These are phyloP conservation scores for Adansonia madagascariensis DNA, from an alignment of 441 rosid genomes.

Conservation along the genomic window DNA sequence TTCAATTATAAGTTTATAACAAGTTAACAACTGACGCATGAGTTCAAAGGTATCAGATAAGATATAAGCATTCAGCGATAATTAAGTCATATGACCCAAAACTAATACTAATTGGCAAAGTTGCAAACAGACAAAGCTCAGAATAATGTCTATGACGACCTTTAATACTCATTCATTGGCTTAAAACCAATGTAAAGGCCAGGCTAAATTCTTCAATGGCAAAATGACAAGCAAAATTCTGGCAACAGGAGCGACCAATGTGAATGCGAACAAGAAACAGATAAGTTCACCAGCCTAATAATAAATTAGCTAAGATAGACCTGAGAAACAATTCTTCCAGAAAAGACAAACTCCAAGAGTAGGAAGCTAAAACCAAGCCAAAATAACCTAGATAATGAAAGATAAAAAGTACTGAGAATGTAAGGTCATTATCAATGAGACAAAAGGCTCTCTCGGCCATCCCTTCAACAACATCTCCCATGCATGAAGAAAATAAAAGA, in stretches of 20 bases:
- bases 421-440: constrained; percentile 1
- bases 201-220: background rate
- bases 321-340: constrained; percentile 8
- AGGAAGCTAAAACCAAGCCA: constrained; percentile 14
- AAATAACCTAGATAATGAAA: constrained; percentile 20
- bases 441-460: constrained; percentile 7
- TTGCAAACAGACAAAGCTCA: background rate
- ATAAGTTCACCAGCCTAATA: constrained; percentile 11
- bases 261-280: background rate
- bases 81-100: background rate
- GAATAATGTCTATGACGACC: background rate
- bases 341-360: background rate
- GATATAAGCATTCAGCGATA: background rate
- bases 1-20: background rate
- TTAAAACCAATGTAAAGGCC: background rate
- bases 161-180: background rate
- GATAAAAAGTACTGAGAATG: background rate
- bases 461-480: constrained; percentile 11
- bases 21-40: background rate
- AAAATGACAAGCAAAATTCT: background rate
- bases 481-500: constrained; percentile 17
- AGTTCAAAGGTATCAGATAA: background rate
- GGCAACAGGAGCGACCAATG: background rate
- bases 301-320: background rate
- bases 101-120: background rate